A percentile compares a stretch with the other conserved stretches of the same genome.
phyloP scores from a whole-genome alignment of 1,284 basidiomycete genomes.

The Irpex lacteus region DNA sequence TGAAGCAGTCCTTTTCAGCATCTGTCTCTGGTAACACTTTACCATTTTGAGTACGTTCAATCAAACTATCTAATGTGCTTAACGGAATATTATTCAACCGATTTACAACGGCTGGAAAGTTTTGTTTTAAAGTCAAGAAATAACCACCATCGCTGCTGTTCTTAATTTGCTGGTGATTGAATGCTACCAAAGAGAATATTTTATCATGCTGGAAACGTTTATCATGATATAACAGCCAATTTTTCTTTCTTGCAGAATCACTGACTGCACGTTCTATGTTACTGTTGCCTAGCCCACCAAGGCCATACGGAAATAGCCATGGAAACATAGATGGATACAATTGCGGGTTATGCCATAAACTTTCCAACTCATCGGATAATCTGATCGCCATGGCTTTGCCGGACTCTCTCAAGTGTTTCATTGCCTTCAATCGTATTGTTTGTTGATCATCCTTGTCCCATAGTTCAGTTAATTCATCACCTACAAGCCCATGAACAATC shows the following conservation, averaged over 20 bases:
- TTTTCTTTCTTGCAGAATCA: constrained; percentile 18
- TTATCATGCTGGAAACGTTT: constrained; percentile 35
- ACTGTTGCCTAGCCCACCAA: constrained; percentile 19
- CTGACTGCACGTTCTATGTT: neutral
- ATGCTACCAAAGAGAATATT: constrained; percentile 34
- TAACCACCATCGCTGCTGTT: constrained; percentile 24
- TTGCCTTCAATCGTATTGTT: constrained; percentile 12
- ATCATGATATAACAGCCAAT: constrained; percentile 36
- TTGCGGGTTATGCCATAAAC: constrained; percentile 24
- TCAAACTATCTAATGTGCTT: constrained; percentile 21
- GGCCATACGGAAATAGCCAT: constrained; percentile 28
- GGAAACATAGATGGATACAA: constrained; percentile 30
- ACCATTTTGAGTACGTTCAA: no score
- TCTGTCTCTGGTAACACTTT: constrained; percentile 5
- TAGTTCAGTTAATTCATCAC: constrained; percentile 18
- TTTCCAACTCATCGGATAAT: constrained; percentile 14
- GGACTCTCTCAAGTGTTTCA: constrained; percentile 19
- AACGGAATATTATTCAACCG: constrained; percentile 26
- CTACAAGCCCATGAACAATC: constrained; percentile 33
- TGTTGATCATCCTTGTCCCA: neutral
- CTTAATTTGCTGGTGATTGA: constrained; percentile 39
- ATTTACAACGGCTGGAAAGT: constrained; percentile 26
- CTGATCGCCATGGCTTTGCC: constrained; percentile 20
- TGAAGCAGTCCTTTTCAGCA: constrained; percentile 34
- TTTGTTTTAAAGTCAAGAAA: constrained; percentile 24